A percentile compares a stretch with the other conserved stretches of the same genome.
These are phyloP conservation scores for Rhamnella rubrinervis DNA, from an alignment of 331 rosid species.

Conservation along the genomic window DNA sequence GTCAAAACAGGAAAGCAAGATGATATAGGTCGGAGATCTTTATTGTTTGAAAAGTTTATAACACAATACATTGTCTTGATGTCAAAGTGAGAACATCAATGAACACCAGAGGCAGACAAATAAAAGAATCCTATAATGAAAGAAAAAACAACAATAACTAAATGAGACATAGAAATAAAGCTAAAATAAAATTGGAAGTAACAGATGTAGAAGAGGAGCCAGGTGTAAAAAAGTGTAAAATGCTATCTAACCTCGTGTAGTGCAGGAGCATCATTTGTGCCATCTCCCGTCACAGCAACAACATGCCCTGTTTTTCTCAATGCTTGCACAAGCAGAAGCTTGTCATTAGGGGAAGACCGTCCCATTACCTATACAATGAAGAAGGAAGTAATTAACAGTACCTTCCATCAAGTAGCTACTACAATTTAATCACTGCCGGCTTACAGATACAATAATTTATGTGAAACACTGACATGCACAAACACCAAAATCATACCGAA, in stretches of 20 bases:
- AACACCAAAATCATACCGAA: conserved; percentile 39
- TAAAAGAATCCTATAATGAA: not conserved
- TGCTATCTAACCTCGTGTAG: conserved; percentile 69
- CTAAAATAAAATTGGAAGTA: not conserved
- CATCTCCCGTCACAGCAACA: conserved; percentile 98
- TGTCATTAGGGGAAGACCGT: conserved; percentile 92
- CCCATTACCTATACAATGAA: conserved; percentile 79
- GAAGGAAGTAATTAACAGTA: not conserved
- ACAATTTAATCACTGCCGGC: conserved; percentile 5
- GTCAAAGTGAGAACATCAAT: not conserved
- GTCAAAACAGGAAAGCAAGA: too few species aligned
- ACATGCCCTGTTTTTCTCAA: conserved; percentile 73
- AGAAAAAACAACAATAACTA: not conserved
- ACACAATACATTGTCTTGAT: too few species aligned
- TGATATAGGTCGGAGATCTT: too few species aligned
- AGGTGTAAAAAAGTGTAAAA: conserved; percentile 11
- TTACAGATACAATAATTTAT: conserved; percentile 6
- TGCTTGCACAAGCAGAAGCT: conserved; percentile 94
- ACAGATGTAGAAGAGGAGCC: not conserved
- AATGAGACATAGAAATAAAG: not conserved
- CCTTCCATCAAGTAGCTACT: not conserved
- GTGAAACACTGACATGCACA: not conserved
- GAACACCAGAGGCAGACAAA: not conserved
- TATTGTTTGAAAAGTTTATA: too few species aligned
- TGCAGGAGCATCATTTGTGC: conserved; percentile 98